A percentile compares a stretch with the other conserved stretches of the same genome.
These are phyloP conservation scores for Cucumis variabilis DNA, from an alignment of 331 rosid species.

Conservation along the genomic window DNA sequence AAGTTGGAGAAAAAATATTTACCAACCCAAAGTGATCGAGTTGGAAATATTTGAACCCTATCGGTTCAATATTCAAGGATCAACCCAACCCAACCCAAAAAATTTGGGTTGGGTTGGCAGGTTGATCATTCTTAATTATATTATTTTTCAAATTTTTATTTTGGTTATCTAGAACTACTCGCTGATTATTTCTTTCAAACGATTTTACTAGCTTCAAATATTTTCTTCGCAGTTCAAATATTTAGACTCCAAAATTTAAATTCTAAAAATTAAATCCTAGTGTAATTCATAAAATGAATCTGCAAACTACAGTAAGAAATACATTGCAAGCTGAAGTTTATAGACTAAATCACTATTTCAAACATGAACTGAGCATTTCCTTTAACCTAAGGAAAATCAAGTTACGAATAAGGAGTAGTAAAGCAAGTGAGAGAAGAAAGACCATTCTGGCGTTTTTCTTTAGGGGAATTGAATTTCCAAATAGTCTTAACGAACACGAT, in stretches of 20 bases:
- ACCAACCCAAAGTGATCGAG: too few species aligned
- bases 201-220: too few species aligned
- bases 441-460: slow-evolving; percentile 84
- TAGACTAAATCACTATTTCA: background rate
- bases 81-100: too few species aligned
- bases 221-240: too few species aligned
- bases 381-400: background rate
- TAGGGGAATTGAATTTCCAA: slow-evolving; percentile 75
- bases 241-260: background rate
- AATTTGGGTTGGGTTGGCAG: too few species aligned
- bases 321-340: background rate
- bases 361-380: background rate
- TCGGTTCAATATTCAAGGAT: too few species aligned
- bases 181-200: too few species aligned
- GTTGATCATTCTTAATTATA: too few species aligned
- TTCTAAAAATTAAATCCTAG: background rate
- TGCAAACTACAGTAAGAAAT: background rate
- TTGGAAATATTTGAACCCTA: too few species aligned
- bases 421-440: background rate
- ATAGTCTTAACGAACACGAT: slow-evolving; percentile 80
- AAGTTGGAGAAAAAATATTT: too few species aligned
- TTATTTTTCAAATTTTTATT: too few species aligned
- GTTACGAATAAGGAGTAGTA: background rate
- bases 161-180: too few species aligned
- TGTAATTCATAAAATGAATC: background rate